Evolutionary conservation across 2,329 filamentous ascomycete species (phyloP).

Genomic region (Venturia asperata): DNA sequence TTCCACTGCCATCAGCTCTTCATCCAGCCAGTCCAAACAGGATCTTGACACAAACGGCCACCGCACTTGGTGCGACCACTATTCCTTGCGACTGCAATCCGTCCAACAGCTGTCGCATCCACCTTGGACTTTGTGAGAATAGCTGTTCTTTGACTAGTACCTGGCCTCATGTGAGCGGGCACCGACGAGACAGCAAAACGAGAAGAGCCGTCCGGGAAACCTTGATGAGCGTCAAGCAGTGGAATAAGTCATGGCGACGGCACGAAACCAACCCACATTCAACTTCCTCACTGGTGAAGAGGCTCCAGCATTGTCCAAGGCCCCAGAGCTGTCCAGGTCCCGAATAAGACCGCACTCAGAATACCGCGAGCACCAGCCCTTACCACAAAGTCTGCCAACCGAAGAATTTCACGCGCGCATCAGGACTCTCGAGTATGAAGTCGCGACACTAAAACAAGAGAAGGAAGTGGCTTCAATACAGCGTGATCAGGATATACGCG

Average conservation of each 20-base stretch:
- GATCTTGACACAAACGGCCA: not conserved
- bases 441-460: constrained; percentile 82
- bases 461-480: constrained; percentile 71
- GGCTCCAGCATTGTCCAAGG: constrained; percentile 23
- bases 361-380: constrained; percentile 14
- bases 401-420: constrained; percentile 87
- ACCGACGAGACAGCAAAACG: not conserved
- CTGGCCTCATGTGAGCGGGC: not conserved
- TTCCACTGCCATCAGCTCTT: not conserved
- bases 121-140: not conserved
- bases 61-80: not conserved
- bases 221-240: not conserved
- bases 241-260: constrained; percentile 25
- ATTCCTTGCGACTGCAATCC: not conserved
- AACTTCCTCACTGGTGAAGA: constrained; percentile 43
- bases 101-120: not conserved
- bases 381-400: constrained; percentile 32
- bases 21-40: not conserved
- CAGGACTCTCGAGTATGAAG: constrained; percentile 78
- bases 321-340: constrained; percentile 26
- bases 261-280: constrained; percentile 39
- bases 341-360: constrained; percentile 36
- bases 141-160: not conserved
- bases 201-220: not conserved
- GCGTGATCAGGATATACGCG: constrained; percentile 76